Base-by-base conservation (phyloP, 805 yeast genomes). In the Metschnikowia matae region DNA sequence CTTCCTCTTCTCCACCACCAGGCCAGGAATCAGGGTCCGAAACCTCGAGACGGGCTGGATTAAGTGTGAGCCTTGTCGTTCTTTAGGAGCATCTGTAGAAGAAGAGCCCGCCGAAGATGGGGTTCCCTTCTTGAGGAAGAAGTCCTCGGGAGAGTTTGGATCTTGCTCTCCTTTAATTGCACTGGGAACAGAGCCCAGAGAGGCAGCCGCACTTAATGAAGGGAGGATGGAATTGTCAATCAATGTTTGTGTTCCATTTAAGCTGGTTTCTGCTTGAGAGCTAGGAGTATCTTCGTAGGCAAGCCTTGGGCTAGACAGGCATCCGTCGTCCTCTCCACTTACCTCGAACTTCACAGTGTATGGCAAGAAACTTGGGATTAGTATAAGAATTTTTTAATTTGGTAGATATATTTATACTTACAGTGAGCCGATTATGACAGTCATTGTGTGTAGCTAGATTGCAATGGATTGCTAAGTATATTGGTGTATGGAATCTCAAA, bases 331-430 rank as follows among this genome's bases (percentile, higher is more conserved):
- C 11, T 48, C 48, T 13, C 47, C 48, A 35, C 36, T 47, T 32
- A 80, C 77, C 54, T 80, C 81, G 55, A 80, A 80, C 55, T 85
- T 87, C n/a, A 85, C 89, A 3, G 89, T 83, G 60, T 82, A 82
- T 2, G 94, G 94, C 43, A 86, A 70, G 58, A 85, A 85, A 44
- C 86, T 80, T 51, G 21, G 17, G 44, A 62, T 61, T 58, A 62
- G 63, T 61, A 59, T 17, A 8, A 5, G 18, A 39, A 23, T 10
- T 31, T 4, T n/a, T 39, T 4, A 3, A 23, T 7, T 6, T 14
- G 5, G 13, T 13, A 11, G 41, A n/a, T 2, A n/a, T 7, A 14
- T 8, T 2, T 32, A 10, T 7, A 80, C 85, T 59, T 75, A 80
- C 81, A 86, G 69, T 14, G 92, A 83, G 14, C 87, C 90, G 26